Evolutionary conservation across 164 flowering plant genomes (phyloP), one percentile per base, ranked within the genome.

Genomic region (Litsea cubeba): DNA sequence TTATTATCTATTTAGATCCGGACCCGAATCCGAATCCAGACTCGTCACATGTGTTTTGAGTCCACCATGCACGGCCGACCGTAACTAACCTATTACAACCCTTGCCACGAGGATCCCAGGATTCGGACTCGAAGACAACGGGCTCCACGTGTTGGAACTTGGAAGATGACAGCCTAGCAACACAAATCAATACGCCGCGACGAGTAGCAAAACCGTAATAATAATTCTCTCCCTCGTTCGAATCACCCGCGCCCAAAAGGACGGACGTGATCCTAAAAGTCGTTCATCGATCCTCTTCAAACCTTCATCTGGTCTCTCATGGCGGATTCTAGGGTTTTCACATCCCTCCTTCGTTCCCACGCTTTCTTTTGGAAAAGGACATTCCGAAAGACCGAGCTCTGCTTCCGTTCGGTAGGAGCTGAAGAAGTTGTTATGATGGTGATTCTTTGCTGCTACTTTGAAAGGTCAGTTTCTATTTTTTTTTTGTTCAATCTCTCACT

Each of bases 331-430:
- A 25, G 73, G 71, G 32, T 75, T 71, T 65, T 14, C 25, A 74
- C 46, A 15, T 68, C 26, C n/a, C 54, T 70, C 69, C 60, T 70
- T 64, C 46, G 51, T 46, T 62, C 23, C 50, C 71, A 68, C 64
- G 26, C 30, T 54, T 30, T 22, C 2, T 18, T 49, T 72, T 22
- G 62, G 65, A 50, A 32, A 68, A 67, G 76, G 72, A 72, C 66
- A 50, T 71, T 14, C 69, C 62, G 72, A 49, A 62, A 62, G 62
- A 49, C 68, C 73, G 67, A 75, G 49, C 22, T 26, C 71, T 65
- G 72, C 54, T 11, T 71, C 58, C 20, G 84, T 74, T 83, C 76
- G 87, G 87, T 84, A 77, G 76, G 57, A 25, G 84, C 77, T 40
- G 46, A 40, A 40, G 46, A 40, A 46, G 81, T 73, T 82, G 79